Conservation (phyloP, 2,329 filamentous ascomycete species). For the Purpureocillium takamizusanense region DNA sequence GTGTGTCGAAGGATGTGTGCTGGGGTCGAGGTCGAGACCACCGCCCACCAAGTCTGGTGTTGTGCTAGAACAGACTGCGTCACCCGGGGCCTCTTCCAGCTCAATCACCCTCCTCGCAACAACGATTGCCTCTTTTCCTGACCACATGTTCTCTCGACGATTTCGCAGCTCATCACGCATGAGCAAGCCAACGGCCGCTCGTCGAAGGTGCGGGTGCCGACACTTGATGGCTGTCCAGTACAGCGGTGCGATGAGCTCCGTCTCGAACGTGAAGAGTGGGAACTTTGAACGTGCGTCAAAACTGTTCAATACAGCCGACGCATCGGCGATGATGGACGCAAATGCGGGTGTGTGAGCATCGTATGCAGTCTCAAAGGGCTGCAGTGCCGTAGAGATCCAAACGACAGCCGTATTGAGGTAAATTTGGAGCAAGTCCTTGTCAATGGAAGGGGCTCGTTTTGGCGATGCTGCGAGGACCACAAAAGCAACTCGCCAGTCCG, state of each 20-base stretch:
- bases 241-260: conserved; percentile 29
- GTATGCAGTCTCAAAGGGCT: conserved; percentile 20
- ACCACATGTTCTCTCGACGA: conserved; percentile 31
- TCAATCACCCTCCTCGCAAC: conserved; percentile 25
- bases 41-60: not conserved
- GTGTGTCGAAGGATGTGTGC: too few species aligned
- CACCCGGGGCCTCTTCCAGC: conserved; percentile 21
- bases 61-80: not conserved
- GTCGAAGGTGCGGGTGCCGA: conserved; percentile 29
- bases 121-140: conserved; percentile 18
- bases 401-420: conserved; percentile 25
- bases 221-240: conserved; percentile 31
- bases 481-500: conserved; percentile 21
- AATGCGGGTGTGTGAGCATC: conserved; percentile 21
- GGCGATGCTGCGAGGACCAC: conserved; percentile 13
- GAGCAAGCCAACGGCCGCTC: conserved; percentile 26
- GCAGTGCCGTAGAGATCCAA: conserved; percentile 22
- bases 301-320: not conserved
- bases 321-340: conserved; percentile 17
- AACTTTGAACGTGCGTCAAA: not conserved
- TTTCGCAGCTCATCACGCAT: conserved; percentile 18
- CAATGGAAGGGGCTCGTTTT: not conserved
- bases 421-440: conserved; percentile 23
- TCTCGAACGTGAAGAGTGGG: conserved; percentile 21
- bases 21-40: not conserved